phyloP scores from a whole-genome alignment of 768 basidiomycete genomes.

The Russula vinacea region DNA sequence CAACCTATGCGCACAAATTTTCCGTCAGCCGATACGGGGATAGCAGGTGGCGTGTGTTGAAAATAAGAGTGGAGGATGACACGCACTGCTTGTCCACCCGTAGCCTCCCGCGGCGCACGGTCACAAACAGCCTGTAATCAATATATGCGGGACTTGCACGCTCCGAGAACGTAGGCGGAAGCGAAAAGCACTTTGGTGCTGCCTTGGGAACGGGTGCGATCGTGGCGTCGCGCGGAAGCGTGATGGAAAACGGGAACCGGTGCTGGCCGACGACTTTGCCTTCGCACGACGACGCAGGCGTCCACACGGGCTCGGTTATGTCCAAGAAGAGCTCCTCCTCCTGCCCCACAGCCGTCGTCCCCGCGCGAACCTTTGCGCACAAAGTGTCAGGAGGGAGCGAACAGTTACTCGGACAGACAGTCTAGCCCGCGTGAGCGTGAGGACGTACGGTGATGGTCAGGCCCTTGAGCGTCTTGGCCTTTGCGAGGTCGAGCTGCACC shows the following conservation, averaged over 20 bases:
- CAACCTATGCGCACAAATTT: conserved; percentile 33
- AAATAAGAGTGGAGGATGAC: neutral
- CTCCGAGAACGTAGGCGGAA: conserved; percentile 34
- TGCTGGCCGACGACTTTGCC: conserved; percentile 15
- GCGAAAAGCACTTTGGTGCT: neutral
- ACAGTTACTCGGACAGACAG: too few species aligned
- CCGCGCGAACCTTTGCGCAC: conserved; percentile 15
- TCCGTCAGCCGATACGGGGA: neutral
- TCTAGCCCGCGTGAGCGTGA: too few species aligned
- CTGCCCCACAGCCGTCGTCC: conserved; percentile 19
- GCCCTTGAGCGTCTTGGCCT: conserved; percentile 23
- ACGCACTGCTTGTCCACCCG: conserved; percentile 50
- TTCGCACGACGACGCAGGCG: conserved; percentile 13
- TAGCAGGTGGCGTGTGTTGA: too few species aligned
- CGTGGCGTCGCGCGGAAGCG: conserved; percentile 10
- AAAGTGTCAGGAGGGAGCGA: too few species aligned
- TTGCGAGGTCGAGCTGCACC: conserved; percentile 17
- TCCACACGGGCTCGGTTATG: conserved; percentile 16
- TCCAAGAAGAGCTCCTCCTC: conserved; percentile 24
- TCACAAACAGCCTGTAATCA: conserved; percentile 53
- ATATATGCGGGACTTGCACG: conserved; percentile 53
- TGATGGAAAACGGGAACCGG: conserved; percentile 20
- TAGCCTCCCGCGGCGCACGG: conserved; percentile 47
- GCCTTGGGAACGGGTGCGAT: conserved; percentile 1
- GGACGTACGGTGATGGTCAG: conserved; percentile 17